These are phyloP conservation scores for Talaromyces proteolyticus DNA, from an alignment of 495 filamentous ascomycete genomes.

Conservation along the genomic window DNA sequence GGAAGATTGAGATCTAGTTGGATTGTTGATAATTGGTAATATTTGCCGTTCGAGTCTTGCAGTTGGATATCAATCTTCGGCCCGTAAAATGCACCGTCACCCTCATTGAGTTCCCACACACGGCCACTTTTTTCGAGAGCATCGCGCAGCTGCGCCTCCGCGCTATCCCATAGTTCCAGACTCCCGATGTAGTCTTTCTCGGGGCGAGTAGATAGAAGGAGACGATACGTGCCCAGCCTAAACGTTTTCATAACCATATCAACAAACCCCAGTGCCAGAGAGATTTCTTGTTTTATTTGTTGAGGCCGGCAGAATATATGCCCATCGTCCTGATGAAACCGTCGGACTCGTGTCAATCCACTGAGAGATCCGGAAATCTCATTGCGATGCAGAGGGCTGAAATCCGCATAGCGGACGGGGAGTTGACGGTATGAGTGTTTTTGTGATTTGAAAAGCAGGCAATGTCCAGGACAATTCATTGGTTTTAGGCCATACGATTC, in stretches of 20 bases:
- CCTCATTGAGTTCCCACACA: slow-evolving; percentile 66
- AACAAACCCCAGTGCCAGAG: slow-evolving; percentile 73
- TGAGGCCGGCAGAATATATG: slow-evolving; percentile 88
- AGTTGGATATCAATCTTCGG: slow-evolving; percentile 93
- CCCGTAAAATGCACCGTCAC: slow-evolving; percentile 91
- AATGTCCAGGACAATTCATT: slow-evolving; percentile 97
- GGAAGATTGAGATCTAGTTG: slow-evolving; percentile 94
- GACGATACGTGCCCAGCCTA: slow-evolving; percentile 63
- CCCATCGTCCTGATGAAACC: slow-evolving; percentile 96
- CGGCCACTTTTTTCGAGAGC: slow-evolving; percentile 62
- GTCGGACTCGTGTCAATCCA: slow-evolving; percentile 78
- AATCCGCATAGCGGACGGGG: slow-evolving; percentile 88
- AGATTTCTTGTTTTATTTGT: slow-evolving; percentile 79
- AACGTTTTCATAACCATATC: slow-evolving; percentile 71
- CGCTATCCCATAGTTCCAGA: slow-evolving; percentile 73
- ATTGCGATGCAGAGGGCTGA: slow-evolving; percentile 86
- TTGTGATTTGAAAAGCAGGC: slow-evolving; percentile 73
- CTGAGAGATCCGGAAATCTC: slow-evolving; percentile 81
- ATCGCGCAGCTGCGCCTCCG: slow-evolving; percentile 64
- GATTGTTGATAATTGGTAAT: slow-evolving; percentile 87
- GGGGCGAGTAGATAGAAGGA: slow-evolving; percentile 79
- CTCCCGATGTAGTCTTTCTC: slow-evolving; percentile 72
- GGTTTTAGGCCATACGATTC: slow-evolving; percentile 89
- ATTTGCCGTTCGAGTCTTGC: slow-evolving; percentile 76
- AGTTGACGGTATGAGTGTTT: slow-evolving; percentile 73